These are phyloP conservation scores for Arbutus unedo DNA, from an alignment of 148 eudicot genomes.

Conservation along the genomic window DNA sequence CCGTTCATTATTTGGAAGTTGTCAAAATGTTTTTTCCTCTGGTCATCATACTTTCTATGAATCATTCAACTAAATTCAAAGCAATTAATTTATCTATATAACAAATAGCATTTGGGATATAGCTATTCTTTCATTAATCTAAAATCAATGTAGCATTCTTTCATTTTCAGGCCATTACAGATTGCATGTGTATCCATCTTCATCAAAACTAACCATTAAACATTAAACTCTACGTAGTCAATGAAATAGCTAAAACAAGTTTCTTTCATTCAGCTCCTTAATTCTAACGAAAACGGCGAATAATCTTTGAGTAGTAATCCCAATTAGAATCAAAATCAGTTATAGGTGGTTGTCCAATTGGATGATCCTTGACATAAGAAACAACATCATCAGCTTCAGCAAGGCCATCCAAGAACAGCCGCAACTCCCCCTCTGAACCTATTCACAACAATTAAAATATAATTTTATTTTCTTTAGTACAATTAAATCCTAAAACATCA, in stretches of 20 bases:
- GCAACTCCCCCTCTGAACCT: slow-evolving; percentile 37
- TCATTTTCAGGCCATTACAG: too few relatives aligned
- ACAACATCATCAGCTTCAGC: slow-evolving; percentile 40
- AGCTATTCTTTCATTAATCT: too few relatives aligned
- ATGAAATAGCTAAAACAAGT: too few relatives aligned
- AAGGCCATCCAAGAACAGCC: slow-evolving; percentile 28
- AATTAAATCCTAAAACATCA: not conserved
- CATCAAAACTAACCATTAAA: not conserved
- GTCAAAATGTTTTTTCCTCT: too few relatives aligned
- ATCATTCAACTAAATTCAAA: too few relatives aligned
- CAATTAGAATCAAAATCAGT: slow-evolving; percentile 26
- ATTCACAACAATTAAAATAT: not conserved
- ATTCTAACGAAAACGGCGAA: not conserved
- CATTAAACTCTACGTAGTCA: not conserved
- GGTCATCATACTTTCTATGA: too few relatives aligned
- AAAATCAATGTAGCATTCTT: too few relatives aligned
- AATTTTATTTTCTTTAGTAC: not conserved
- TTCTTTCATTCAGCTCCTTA: too few relatives aligned
- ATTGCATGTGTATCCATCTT: too few relatives aligned
- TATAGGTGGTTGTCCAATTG: slow-evolving; percentile 31
- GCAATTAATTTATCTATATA: too few relatives aligned
- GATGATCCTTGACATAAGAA: slow-evolving; percentile 36
- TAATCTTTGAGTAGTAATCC: slow-evolving; percentile 23
- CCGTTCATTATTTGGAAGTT: too few relatives aligned
- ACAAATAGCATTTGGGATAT: too few relatives aligned